Base-by-base conservation (phyloP, 225 moss, liverwort and hornwort genomes). In the Pseudisothecium myosuroides region DNA sequence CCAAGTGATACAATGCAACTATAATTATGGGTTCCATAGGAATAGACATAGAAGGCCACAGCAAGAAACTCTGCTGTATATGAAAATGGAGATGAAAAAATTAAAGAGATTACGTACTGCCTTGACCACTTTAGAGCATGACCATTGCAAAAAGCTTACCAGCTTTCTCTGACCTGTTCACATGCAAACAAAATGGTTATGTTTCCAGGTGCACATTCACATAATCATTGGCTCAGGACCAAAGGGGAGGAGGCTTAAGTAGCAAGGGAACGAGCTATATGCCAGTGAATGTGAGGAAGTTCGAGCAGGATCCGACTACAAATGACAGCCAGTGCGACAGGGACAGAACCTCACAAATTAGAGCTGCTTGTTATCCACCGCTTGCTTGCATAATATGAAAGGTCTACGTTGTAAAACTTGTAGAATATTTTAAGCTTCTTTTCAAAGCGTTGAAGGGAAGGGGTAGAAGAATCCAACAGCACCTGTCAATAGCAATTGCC, bases 401-500 rank as follows among this genome's bases (percentile, higher is more conserved):
- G 55, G 24, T 4, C 54, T 37, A 55, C 4, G 27, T 2, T 54
- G 77, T 24, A 55, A 10, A 24, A 10, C n/a, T n/a, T n/a, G n/a
- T n/a, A n/a, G n/a, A n/a, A n/a, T n/a, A n/a, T 49, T 13, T 13
- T 50, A 36, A 52, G 22, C 13, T 56, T 45, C 3, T 29, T 49
- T 14, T 65, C 6, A 8, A 32, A 26, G 7, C 28, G 72, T 37
- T 88, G 22, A 39, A 49, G n/a, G 31, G 13, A 60, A 65, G 50
- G 14, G 23, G n/a, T 14, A 11, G 68, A 60, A 80, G 78, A 73
- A 66, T 63, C 17, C 59, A 91, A 4, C 15, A 69, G 54, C 49
- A 98, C 98, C 98, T 98, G 94, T 94, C 96, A 81, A 96, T 92
- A 32, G 96, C 97, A 85, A 97, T 86, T 60, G 95, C 84, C 97